These are phyloP conservation scores for Trichosporon faecale DNA, from an alignment of 1,284 basidiomycete genomes.

Conservation along the genomic window DNA sequence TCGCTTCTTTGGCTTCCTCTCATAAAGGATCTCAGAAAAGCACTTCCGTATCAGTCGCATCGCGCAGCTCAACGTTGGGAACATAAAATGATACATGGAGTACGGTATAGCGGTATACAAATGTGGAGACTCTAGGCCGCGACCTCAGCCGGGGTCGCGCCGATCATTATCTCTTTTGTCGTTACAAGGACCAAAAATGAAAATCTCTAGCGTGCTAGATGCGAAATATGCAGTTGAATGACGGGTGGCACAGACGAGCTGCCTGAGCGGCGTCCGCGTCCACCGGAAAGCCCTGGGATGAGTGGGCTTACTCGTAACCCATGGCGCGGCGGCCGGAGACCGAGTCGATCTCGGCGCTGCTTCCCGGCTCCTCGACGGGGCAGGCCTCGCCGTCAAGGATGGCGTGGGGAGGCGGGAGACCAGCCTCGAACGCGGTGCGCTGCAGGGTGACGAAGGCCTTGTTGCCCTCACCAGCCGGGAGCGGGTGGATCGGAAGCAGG, in stretches of 20 bases:
- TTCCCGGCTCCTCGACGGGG: constrained; percentile 33
- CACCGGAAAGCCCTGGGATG: constrained; percentile 10
- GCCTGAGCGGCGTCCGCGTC: constrained; percentile 11
- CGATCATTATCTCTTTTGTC: constrained; percentile 1
- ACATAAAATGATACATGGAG: constrained; percentile 8
- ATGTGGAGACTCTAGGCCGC: not conserved
- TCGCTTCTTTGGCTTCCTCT: no score
- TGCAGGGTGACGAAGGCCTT: constrained; percentile 31
- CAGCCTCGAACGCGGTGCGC: constrained; percentile 39
- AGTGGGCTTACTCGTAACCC: constrained; percentile 30
- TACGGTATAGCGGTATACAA: constrained; percentile 3
- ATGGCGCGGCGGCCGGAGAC: constrained; percentile 38
- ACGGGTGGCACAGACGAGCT: not conserved
- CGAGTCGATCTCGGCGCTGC: constrained; percentile 24
- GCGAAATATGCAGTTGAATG: not conserved
- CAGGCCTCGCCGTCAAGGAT: constrained; percentile 23
- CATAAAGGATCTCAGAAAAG: no score
- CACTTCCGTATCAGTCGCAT: not conserved
- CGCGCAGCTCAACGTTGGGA: not conserved
- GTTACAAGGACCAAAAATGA: constrained; percentile 4
- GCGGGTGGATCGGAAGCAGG: constrained; percentile 37
- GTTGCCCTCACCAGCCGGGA: constrained; percentile 28
- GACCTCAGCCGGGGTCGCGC: not conserved
- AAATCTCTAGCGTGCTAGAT: not conserved
- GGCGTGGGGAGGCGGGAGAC: constrained; percentile 37